Evolutionary conservation across 257 asterid genomes (phyloP).

Genomic region (Anisodus tanguticus): DNA sequence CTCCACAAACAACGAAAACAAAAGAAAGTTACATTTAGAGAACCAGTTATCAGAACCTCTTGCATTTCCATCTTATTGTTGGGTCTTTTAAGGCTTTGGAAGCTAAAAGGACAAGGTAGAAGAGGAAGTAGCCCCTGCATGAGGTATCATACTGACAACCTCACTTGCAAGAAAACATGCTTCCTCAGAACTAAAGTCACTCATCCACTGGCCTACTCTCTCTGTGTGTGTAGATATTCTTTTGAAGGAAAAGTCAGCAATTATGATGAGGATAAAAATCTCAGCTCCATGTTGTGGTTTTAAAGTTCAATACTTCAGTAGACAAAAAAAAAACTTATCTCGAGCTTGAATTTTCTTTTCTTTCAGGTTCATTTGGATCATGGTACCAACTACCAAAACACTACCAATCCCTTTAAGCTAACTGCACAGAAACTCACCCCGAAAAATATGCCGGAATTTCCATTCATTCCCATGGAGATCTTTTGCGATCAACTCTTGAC

Average conservation of each 20-base stretch:
- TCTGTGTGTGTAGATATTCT: background rate
- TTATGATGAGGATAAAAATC: slow-evolving; percentile 3
- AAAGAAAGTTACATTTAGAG: background rate
- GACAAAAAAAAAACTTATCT: background rate
- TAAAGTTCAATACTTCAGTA: background rate
- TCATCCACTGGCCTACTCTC: slow-evolving; percentile 7
- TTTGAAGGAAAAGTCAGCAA: slow-evolving; percentile 12
- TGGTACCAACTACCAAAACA: background rate
- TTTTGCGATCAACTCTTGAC: slow-evolving; percentile 89
- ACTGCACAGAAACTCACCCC: slow-evolving; percentile 56
- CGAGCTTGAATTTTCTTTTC: background rate
- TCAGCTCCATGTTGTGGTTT: slow-evolving; percentile 2
- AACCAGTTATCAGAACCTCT: slow-evolving; percentile 12
- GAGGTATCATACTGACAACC: background rate
- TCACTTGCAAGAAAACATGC: background rate
- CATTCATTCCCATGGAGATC: slow-evolving; percentile 98
- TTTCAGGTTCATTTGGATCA: slow-evolving; percentile 9
- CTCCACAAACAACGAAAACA: slow-evolving; percentile 2
- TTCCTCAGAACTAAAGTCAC: background rate
- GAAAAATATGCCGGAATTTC: slow-evolving; percentile 94
- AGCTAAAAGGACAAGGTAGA: background rate
- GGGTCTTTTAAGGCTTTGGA: slow-evolving; percentile 11
- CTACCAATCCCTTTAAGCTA: background rate
- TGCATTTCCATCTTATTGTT: background rate
- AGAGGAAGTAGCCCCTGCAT: background rate